Evolutionary conservation across 371 early-diverging fungal species (phyloP).

Genomic region (Mucor plumbeus): DNA sequence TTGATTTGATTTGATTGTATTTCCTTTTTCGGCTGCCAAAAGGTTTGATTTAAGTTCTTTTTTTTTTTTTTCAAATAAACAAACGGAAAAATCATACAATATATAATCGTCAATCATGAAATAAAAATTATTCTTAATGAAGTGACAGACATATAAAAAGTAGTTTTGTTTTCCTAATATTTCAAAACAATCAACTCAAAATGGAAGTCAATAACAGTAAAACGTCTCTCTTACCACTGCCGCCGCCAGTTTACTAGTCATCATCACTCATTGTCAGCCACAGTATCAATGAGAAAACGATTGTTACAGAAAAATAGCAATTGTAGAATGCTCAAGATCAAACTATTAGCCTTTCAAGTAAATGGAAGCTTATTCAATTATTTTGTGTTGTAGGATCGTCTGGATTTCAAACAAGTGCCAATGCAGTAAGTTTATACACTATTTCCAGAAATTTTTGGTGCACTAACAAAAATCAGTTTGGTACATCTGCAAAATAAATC

Average conservation of each 20-base stretch:
- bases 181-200: not conserved
- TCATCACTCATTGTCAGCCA: not conserved
- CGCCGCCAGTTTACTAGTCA: not conserved
- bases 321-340: not conserved
- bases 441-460: too few species aligned
- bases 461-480: too few species aligned
- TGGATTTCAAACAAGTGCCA: constrained; percentile 41
- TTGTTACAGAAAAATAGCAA: not conserved
- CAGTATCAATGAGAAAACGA: not conserved
- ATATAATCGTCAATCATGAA: not conserved
- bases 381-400: constrained; percentile 34
- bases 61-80: not conserved
- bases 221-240: not conserved
- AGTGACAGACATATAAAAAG: not conserved
- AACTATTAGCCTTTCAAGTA: not conserved
- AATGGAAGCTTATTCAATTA: constrained; percentile 1
- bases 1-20: not conserved
- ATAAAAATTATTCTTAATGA: not conserved
- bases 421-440: constrained; percentile 36
- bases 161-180: too few species aligned
- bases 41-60: constrained; percentile 2
- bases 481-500: too few species aligned
- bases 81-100: not conserved
- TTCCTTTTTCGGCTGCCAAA: not conserved
- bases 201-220: not conserved